Conservation (phyloP, 345 rosid genomes). For the Citrus inodora region DNA sequence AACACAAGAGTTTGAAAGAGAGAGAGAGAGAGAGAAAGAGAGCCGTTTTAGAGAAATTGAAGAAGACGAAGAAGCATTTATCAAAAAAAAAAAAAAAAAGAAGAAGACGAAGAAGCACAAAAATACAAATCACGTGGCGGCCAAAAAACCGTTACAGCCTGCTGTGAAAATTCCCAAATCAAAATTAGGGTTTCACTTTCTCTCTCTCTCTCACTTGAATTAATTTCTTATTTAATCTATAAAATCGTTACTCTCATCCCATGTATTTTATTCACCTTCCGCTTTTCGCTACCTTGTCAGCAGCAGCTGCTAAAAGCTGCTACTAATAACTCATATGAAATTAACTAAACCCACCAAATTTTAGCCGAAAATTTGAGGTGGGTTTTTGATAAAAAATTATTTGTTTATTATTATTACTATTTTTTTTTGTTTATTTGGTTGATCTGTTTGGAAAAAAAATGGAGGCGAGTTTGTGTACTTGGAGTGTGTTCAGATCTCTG, state of each 20-base stretch:
- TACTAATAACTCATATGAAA: neutral
- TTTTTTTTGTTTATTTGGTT: slow-evolving; percentile 5
- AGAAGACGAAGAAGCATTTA: slow-evolving; percentile 14
- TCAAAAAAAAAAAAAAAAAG: too few species aligned
- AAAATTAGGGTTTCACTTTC: slow-evolving; percentile 22
- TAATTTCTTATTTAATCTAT: neutral
- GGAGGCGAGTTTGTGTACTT: slow-evolving; percentile 75
- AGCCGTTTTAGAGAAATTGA: slow-evolving; percentile 28
- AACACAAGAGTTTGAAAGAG: neutral
- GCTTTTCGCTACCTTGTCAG: neutral
- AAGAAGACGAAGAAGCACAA: slow-evolving; percentile 12
- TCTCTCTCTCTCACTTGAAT: neutral
- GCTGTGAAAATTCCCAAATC: slow-evolving; percentile 16
- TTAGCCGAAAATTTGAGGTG: slow-evolving; percentile 9
- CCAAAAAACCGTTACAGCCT: slow-evolving; percentile 45
- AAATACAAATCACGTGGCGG: slow-evolving; percentile 38
- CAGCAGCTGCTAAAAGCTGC: slow-evolving; percentile 17
- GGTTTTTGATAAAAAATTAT: slow-evolving; percentile 19
- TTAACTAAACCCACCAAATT: neutral
- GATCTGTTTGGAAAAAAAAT: slow-evolving; percentile 32
- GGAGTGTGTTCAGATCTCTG: slow-evolving; percentile 84
- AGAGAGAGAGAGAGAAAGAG: neutral
- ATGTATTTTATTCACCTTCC: neutral
- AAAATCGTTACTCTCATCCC: neutral
- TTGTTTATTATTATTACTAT: slow-evolving; percentile 1